Conservation (phyloP, 2,329 filamentous ascomycete species). For the Sordariomycetes sp. region DNA sequence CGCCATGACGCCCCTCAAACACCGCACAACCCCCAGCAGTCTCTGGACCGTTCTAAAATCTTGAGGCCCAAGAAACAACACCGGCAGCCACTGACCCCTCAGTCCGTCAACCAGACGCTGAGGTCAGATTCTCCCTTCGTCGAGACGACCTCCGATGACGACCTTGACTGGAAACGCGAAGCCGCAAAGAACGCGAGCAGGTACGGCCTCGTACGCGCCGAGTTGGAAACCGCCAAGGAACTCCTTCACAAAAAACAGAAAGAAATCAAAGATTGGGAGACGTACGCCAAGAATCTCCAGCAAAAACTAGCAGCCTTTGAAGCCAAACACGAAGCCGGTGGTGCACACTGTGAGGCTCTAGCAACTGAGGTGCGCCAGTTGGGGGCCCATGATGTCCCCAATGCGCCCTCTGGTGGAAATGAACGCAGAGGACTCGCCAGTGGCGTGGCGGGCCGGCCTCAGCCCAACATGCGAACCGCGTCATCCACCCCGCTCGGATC, state of each 20-base stretch:
- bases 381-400: neutral
- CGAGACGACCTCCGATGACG: neutral
- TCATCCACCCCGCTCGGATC: neutral
- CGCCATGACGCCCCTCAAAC: neutral
- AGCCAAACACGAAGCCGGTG: neutral
- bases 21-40: neutral
- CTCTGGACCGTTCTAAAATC: neutral
- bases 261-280: slow-evolving; percentile 32
- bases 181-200: slow-evolving; percentile 26
- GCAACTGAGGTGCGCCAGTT: neutral
- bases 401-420: neutral
- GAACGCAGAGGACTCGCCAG: neutral
- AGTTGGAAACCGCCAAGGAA: slow-evolving; percentile 28
- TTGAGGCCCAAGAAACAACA: neutral
- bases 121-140: neutral
- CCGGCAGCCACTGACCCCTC: neutral
- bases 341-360: neutral
- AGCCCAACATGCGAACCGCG: neutral
- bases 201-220: slow-evolving; percentile 27
- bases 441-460: neutral
- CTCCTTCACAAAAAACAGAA: slow-evolving; percentile 27
- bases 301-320: slow-evolving; percentile 20
- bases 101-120: neutral
- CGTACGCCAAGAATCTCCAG: slow-evolving; percentile 30
- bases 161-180: slow-evolving; percentile 16